These are phyloP conservation scores for Notholithocarpus densiflorus DNA, from an alignment of 306 rosid genomes.

Conservation along the genomic window DNA sequence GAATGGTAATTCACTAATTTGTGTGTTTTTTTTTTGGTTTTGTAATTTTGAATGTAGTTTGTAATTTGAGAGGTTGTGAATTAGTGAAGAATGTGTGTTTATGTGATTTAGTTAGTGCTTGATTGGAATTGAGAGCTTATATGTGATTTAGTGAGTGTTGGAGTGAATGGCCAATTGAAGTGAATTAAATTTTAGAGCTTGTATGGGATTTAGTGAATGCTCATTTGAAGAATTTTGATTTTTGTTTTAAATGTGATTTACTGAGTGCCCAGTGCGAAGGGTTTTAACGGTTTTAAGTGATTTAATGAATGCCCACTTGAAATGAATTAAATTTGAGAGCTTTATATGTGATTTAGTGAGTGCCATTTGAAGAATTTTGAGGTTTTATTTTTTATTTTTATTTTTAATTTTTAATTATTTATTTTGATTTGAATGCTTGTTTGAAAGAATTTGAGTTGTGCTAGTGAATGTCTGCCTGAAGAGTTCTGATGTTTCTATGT, in stretches of 20 bases:
- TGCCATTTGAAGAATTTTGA: background rate
- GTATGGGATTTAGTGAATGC: too few species aligned
- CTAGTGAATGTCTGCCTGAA: background rate
- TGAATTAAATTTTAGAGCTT: too few species aligned
- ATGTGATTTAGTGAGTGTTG: background rate
- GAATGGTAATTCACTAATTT: conserved; percentile 55
- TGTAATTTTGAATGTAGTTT: background rate
- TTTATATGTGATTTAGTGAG: background rate
- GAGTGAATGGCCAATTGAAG: background rate
- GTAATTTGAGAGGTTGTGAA: background rate
- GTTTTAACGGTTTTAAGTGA: background rate
- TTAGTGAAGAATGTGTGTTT: background rate
- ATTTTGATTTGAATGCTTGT: background rate
- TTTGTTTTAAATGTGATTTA: background rate
- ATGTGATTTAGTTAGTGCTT: background rate
- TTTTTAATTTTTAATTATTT: too few species aligned
- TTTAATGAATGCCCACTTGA: background rate
- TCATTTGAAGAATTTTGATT: too few species aligned
- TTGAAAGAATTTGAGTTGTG: background rate
- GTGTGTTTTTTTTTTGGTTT: background rate
- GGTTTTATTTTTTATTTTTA: background rate
- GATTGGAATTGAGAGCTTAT: too few species aligned
- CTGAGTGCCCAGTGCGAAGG: background rate
- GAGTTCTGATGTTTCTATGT: background rate
- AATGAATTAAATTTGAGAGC: background rate